A percentile compares a stretch with the other conserved stretches of the same genome.
Conservation (phyloP, 1,284 basidiomycete genomes). For the Puccinia hordei region DNA sequence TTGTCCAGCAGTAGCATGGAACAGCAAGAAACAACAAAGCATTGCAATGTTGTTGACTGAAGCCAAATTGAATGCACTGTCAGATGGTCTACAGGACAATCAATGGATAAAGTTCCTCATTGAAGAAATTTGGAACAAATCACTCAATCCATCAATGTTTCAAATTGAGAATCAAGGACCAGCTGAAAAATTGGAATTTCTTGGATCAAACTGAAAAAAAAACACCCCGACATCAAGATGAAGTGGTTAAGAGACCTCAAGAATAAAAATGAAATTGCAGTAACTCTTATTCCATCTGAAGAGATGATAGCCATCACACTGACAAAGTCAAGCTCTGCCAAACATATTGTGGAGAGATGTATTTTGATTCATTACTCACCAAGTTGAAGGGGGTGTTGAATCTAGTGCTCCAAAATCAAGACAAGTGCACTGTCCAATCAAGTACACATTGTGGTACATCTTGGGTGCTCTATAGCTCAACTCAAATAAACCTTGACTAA, state of each 20-base stretch:
- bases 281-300: not conserved
- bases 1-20: not conserved
- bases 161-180: not conserved
- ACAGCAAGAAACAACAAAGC: not conserved
- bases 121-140: not conserved
- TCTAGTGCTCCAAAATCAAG: no score
- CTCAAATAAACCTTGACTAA: no score
- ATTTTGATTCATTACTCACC: no score
- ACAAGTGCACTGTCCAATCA: no score
- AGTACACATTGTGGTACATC: no score
- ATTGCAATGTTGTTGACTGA: not conserved
- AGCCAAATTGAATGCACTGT: not conserved
- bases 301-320: not conserved
- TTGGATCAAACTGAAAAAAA: not conserved
- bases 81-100: not conserved
- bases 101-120: not conserved
- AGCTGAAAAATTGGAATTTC: not conserved
- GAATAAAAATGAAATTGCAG: no score
- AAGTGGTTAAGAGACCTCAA: slow-evolving; percentile 1
- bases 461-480: no score
- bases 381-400: no score
- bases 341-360: no score
- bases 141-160: not conserved
- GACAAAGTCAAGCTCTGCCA: no score
- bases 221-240: not conserved